Evolutionary conservation across 441 rosid species (phyloP).

Genomic region (Flueggea neowawraea): DNA sequence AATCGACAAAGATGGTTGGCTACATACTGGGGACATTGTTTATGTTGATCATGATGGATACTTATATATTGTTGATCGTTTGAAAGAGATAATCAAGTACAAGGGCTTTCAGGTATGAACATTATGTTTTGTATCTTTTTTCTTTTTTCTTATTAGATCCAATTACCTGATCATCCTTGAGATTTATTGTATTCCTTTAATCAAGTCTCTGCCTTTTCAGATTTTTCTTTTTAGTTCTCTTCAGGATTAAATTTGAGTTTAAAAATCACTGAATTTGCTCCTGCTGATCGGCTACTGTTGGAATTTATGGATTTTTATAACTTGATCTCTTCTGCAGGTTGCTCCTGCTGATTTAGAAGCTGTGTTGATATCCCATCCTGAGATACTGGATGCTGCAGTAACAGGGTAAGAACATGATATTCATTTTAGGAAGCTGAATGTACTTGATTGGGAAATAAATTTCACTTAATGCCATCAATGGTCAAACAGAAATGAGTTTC

Average conservation of each 20-base stretch:
- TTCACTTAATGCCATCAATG: too few species aligned
- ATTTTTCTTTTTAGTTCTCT: too few species aligned
- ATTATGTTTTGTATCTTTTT: not conserved
- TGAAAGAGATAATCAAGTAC: slow-evolving; percentile 87
- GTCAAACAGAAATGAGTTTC: too few species aligned
- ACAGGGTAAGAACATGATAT: slow-evolving; percentile 42
- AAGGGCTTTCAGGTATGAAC: slow-evolving; percentile 78
- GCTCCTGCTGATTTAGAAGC: slow-evolving; percentile 93
- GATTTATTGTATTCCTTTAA: too few species aligned
- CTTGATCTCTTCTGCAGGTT: slow-evolving; percentile 38
- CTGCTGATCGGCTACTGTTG: too few species aligned
- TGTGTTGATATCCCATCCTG: slow-evolving; percentile 60
- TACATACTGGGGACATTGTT: slow-evolving; percentile 84
- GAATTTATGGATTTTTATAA: not conserved
- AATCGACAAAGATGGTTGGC: slow-evolving; percentile 71
- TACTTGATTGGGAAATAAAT: too few species aligned
- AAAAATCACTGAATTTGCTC: too few species aligned
- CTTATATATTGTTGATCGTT: slow-evolving; percentile 59
- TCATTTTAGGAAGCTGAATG: not conserved
- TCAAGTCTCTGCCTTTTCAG: too few species aligned
- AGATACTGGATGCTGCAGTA: slow-evolving; percentile 71
- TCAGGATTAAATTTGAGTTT: too few species aligned
- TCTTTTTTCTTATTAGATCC: too few species aligned
- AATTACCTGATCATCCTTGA: too few species aligned
- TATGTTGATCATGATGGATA: slow-evolving; percentile 74